Base-by-base conservation (phyloP, 306 rosid species). In the Cyamopsis tetragonoloba region DNA sequence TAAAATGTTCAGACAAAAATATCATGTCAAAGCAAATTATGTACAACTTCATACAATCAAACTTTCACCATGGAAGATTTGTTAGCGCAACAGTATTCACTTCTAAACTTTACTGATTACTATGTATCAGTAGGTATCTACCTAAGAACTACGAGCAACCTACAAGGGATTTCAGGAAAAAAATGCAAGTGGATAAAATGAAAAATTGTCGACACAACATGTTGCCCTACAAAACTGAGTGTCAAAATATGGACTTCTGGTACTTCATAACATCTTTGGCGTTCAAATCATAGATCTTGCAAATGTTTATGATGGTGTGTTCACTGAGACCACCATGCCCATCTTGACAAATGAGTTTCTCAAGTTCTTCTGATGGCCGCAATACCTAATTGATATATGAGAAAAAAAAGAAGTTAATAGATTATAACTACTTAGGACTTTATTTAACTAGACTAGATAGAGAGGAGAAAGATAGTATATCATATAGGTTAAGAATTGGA, bases 361-460 rank as follows among this genome's bases (percentile, higher is more conserved):
- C 95, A 3, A 93, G 91, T 54, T 80, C 84, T 81, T 74, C 49
- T 0, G 90, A 89, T 37, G 97, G 95, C 80, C 47, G 76, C 82
- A 89, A 60, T 10, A 81, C 85, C 96, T 92, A 22, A 62, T 67
- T 6, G 4, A 56, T 35, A 39, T 30, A 47, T 38, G 6, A 10
- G 37, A 56, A 14, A 35, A 9, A 3, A 54, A 13, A 11, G 5
- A 26, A 3, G n/a, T n/a, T n/a, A n/a, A 65, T 10, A 4, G n/a
- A 62, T 5, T 13, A 20, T 46, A 47, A 41, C 24, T 2, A 11
- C 35, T 46, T 37, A 2, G 30, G 9, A 19, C 12, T n/a, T n/a
- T n/a, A n/a, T n/a, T n/a, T n/a, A n/a, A n/a, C n/a, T n/a, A 14
- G 13, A 2, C 27, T 53, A 5, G 23, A 19, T 12, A 47, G 18